A percentile compares a stretch with the other conserved stretches of the same genome.
phyloP scores from a whole-genome alignment of 73 alveolate genomes.

The Tetrahymena elliotti region DNA sequence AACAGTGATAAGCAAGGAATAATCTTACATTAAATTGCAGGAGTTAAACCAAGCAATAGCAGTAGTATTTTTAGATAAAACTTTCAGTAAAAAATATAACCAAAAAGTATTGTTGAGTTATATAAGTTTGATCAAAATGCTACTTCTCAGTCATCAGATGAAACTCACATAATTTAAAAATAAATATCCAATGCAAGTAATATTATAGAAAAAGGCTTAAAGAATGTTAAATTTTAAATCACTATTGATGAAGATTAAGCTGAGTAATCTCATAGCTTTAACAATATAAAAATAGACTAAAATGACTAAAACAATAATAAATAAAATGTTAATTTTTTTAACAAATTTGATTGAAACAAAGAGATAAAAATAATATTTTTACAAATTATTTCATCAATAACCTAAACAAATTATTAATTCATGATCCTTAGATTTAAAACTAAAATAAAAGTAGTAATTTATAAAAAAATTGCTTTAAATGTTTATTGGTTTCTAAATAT shows the following conservation, averaged over 20 bases:
- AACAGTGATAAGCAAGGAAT: not conserved
- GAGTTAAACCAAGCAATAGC: not conserved
- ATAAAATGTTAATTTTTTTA: too few species aligned
- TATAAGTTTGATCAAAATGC: not conserved
- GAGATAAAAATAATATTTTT: too few species aligned
- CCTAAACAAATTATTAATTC: too few species aligned
- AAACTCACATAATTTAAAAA: too few species aligned
- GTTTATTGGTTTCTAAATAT: too few species aligned
- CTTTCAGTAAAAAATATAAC: not conserved
- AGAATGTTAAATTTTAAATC: not conserved
- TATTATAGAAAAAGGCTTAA: not conserved
- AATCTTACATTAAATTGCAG: not conserved
- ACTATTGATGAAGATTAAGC: not conserved
- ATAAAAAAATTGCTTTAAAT: too few species aligned
- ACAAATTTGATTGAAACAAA: not conserved
- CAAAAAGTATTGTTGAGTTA: not conserved
- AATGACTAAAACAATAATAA: not conserved
- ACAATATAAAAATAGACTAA: too few species aligned
- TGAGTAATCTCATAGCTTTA: not conserved
- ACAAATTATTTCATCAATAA: too few species aligned
- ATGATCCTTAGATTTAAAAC: too few species aligned
- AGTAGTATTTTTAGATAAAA: not conserved
- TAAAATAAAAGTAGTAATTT: too few species aligned
- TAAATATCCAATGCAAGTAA: not conserved
- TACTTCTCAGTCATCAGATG: not conserved